These are phyloP conservation scores for Trichoderma lentiforme DNA, from an alignment of 2,329 filamentous ascomycete genomes.

Conservation along the genomic window DNA sequence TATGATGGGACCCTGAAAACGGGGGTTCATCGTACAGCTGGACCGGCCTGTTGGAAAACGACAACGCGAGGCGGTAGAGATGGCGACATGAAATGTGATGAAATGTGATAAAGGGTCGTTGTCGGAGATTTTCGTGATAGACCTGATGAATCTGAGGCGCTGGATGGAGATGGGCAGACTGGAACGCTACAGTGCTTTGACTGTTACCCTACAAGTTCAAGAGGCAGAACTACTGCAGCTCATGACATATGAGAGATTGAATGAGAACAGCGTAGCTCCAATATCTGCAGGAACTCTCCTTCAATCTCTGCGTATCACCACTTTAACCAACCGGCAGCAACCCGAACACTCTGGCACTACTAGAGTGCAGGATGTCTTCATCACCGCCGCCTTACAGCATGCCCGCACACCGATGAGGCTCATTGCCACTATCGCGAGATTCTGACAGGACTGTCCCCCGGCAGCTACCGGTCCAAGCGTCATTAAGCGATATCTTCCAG, in stretches of 20 bases:
- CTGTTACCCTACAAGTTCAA: neutral
- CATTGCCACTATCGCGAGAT: conserved; percentile 5
- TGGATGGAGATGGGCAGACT: neutral
- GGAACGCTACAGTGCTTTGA: neutral
- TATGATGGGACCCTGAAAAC: neutral
- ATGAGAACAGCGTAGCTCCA: neutral
- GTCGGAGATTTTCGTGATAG: neutral
- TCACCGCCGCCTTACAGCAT: neutral
- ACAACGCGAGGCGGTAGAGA: neutral
- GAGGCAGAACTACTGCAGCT: neutral
- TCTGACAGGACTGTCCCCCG: neutral
- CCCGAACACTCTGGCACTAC: neutral
- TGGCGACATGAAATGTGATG: neutral
- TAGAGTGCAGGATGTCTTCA: neutral
- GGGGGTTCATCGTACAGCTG: neutral
- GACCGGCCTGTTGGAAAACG: conserved; percentile 2
- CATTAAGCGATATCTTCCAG: conserved; percentile 10
- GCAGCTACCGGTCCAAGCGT: neutral
- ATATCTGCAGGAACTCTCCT: neutral
- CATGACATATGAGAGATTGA: neutral
- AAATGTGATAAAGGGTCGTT: neutral
- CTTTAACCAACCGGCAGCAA: neutral
- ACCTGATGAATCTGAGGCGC: neutral
- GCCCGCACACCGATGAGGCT: neutral
- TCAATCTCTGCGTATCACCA: neutral